A percentile compares a stretch with the other conserved stretches of the same genome.
Evolutionary conservation across 805 yeast genomes (phyloP).

Genomic region (Dipodascopsis uninucleata): DNA sequence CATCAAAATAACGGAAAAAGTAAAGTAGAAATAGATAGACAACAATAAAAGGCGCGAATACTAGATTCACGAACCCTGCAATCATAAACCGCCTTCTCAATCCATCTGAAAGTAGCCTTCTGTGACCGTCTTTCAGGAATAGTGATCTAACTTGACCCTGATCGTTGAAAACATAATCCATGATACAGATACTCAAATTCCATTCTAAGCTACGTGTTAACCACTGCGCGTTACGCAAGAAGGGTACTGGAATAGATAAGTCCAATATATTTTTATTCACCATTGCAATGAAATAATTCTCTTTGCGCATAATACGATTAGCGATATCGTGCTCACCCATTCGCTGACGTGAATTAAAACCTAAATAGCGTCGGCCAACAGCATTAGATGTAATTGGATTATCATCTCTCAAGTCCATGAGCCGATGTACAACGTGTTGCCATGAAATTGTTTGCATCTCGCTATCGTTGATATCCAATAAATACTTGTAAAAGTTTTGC

Average conservation of each 20-base stretch:
- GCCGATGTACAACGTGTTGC: conserved; percentile 75
- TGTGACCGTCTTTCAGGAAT: conserved; percentile 66
- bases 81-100: conserved; percentile 70
- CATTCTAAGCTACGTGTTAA: conserved; percentile 89
- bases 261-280: conserved; percentile 74
- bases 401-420: conserved; percentile 72
- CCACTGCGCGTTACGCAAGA: conserved; percentile 40
- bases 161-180: conserved; percentile 78
- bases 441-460: conserved; percentile 92
- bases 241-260: conserved; percentile 55
- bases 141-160: conserved; percentile 75
- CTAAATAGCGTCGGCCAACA: conserved; percentile 18
- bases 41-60: conserved; percentile 82
- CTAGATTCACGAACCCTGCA: conserved; percentile 80
- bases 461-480: conserved; percentile 64
- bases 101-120: conserved; percentile 55
- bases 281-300: conserved; percentile 87
- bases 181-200: conserved; percentile 84
- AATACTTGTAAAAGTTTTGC: conserved; percentile 66
- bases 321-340: conserved; percentile 93
- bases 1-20: conserved; percentile 89
- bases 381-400: conserved; percentile 59
- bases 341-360: conserved; percentile 56
- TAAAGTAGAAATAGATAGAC: conserved; percentile 76
- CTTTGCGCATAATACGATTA: conserved; percentile 91